These are phyloP conservation scores for peach (Prunus persica) DNA, from an alignment of 306 rosid genomes.

Conservation along the genomic window DNA sequence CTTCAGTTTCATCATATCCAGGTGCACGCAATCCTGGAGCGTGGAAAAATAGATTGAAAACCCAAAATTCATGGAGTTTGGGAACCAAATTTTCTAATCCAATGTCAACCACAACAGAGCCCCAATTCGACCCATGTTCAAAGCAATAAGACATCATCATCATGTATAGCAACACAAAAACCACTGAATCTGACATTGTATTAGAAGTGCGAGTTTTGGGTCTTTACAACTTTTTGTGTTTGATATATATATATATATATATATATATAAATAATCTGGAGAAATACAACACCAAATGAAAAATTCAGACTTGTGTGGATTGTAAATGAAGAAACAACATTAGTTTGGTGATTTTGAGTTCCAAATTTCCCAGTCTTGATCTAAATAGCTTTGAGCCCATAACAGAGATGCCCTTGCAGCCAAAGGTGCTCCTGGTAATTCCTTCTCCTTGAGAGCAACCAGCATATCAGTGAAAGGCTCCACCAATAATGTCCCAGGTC, in stretches of 20 bases:
- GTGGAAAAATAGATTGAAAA: slow-evolving; percentile 25
- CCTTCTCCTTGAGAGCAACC: slow-evolving; percentile 40
- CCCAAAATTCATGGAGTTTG: slow-evolving; percentile 23
- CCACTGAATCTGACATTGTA: slow-evolving; percentile 39
- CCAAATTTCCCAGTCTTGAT: slow-evolving; percentile 51
- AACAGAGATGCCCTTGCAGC: slow-evolving; percentile 66
- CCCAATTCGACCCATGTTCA: slow-evolving; percentile 37
- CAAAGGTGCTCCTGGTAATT: slow-evolving; percentile 41
- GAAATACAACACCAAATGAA: slow-evolving; percentile 15
- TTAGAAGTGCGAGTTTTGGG: slow-evolving; percentile 31
- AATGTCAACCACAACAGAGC: slow-evolving; percentile 25
- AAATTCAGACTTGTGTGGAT: slow-evolving; percentile 5
- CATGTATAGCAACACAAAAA: slow-evolving; percentile 43
- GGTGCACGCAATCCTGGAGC: slow-evolving; percentile 8
- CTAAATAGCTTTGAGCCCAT: slow-evolving; percentile 68
- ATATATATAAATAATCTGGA: slow-evolving; percentile 21
- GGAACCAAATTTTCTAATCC: slow-evolving; percentile 41
- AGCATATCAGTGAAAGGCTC: slow-evolving; percentile 54
- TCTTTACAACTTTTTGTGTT: slow-evolving; percentile 26
- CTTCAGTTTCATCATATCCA: slow-evolving; percentile 19
- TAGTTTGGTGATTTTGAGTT: slow-evolving; percentile 34
- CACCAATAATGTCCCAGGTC: slow-evolving; percentile 57
- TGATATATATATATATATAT: slow-evolving; percentile 4
- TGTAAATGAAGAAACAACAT: neutral
- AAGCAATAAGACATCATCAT: slow-evolving; percentile 27